Evolutionary conservation across 441 rosid species (phyloP).

Genomic region (Croton setiger): DNA sequence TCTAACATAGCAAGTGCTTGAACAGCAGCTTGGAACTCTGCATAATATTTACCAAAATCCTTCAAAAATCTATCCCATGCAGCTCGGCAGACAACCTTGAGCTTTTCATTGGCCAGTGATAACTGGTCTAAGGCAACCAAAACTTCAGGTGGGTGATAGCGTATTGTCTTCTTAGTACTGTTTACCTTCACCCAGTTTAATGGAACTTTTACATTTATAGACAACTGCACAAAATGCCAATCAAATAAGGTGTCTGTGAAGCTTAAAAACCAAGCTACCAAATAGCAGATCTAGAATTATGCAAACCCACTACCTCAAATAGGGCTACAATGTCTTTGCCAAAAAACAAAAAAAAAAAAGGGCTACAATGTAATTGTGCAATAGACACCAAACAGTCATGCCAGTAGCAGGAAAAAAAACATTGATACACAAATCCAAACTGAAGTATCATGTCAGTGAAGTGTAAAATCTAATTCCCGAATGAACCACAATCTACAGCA

Average conservation of each 20-base stretch:
- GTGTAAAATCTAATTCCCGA: not conserved
- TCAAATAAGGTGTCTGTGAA: slow-evolving; percentile 20
- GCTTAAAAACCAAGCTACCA: not conserved
- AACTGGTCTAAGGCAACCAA: slow-evolving; percentile 63
- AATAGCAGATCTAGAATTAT: not conserved
- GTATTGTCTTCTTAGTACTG: slow-evolving; percentile 74
- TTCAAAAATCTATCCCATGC: slow-evolving; percentile 77
- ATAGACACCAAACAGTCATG: not conserved
- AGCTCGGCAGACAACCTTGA: slow-evolving; percentile 57
- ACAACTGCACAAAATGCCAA: slow-evolving; percentile 49
- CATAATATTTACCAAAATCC: slow-evolving; percentile 58
- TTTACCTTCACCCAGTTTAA: slow-evolving; percentile 76
- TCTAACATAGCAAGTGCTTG: slow-evolving; percentile 88
- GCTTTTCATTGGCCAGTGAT: slow-evolving; percentile 76
- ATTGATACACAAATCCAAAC: not conserved
- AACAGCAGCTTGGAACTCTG: slow-evolving; percentile 72
- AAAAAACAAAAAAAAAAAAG: too few relatives aligned
- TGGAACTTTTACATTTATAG: slow-evolving; percentile 68
- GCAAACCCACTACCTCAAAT: not conserved
- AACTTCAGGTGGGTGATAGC: slow-evolving; percentile 94
- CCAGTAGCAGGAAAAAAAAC: not conserved
- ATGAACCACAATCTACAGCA: not conserved
- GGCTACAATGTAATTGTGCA: not conserved
- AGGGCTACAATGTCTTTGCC: not conserved
- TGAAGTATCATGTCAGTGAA: not conserved